These are phyloP conservation scores for Arachnopeziza araneosa DNA, from an alignment of 2,329 filamentous ascomycete genomes.

Conservation along the genomic window DNA sequence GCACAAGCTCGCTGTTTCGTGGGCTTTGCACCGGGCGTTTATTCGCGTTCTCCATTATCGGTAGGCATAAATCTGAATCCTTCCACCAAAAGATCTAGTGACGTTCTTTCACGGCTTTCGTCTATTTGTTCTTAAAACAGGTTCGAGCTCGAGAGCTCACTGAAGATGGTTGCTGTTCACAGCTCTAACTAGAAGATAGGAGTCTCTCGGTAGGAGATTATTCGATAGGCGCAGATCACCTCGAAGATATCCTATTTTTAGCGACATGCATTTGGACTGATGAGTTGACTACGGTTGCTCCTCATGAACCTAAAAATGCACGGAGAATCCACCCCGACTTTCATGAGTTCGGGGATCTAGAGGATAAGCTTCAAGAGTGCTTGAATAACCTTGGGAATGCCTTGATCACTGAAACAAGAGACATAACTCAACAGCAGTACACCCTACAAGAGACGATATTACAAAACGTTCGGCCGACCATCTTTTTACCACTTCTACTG, in stretches of 20 bases:
- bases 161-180: too few species aligned
- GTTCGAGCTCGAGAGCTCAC: too few species aligned
- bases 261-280: background rate
- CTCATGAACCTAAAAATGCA: background rate
- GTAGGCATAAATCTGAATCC: too few species aligned
- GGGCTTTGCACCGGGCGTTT: background rate
- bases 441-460: background rate
- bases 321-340: background rate
- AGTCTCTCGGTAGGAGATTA: background rate
- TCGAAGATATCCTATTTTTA: background rate
- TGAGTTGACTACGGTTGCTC: background rate
- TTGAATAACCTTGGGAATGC: background rate
- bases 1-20: background rate
- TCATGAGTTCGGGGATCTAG: background rate
- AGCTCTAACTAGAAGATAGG: too few species aligned
- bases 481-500: background rate
- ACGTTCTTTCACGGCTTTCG: too few species aligned
- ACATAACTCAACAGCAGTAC: background rate
- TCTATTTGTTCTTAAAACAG: too few species aligned
- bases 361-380: background rate
- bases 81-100: too few species aligned
- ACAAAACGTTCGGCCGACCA: background rate
- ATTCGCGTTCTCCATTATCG: background rate
- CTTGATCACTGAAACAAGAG: background rate
- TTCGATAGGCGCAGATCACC: background rate